Evolutionary conservation across 495 filamentous ascomycete species (phyloP).

Genomic region (Hapsidospora chrysogenum): DNA sequence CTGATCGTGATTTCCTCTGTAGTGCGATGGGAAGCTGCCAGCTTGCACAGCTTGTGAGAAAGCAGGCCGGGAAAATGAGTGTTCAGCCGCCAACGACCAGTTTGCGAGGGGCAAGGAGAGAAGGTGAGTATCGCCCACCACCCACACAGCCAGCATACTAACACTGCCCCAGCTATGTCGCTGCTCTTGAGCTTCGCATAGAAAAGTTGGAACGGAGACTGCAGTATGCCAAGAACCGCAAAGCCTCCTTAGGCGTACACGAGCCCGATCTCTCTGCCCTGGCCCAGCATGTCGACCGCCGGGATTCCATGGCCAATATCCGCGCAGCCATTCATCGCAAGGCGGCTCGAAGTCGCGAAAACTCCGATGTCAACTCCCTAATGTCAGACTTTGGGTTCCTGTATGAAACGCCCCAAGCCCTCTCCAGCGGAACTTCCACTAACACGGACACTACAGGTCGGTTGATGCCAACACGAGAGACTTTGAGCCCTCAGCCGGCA

Average conservation of each 20-base stretch:
- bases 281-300: conserved; percentile 27
- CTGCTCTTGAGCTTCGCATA: conserved; percentile 72
- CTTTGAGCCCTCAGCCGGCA: conserved; percentile 70
- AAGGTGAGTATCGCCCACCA: conserved; percentile 25
- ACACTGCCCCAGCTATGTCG: conserved; percentile 50
- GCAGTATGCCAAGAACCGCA: conserved; percentile 38
- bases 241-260: conserved; percentile 35
- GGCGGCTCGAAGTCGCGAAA: conserved; percentile 40
- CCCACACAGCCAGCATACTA: conserved; percentile 2
- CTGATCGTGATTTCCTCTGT: background rate
- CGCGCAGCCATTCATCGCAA: conserved; percentile 42
- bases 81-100: conserved; percentile 86
- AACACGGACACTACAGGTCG: conserved; percentile 33
- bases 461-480: conserved; percentile 85
- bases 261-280: conserved; percentile 19
- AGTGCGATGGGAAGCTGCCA: conserved; percentile 88
- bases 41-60: conserved; percentile 87
- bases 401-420: conserved; percentile 24
- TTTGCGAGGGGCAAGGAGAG: conserved; percentile 88
- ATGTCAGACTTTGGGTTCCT: conserved; percentile 72
- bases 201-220: conserved; percentile 69
- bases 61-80: conserved; percentile 60
- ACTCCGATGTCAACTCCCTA: conserved; percentile 61
- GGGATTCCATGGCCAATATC: conserved; percentile 41
- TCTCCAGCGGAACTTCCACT: conserved; percentile 2